A percentile compares a stretch with the other conserved stretches of the same genome.
These are phyloP conservation scores for Brassica hybrid DNA, from an alignment of 441 rosid species.

Conservation along the genomic window DNA sequence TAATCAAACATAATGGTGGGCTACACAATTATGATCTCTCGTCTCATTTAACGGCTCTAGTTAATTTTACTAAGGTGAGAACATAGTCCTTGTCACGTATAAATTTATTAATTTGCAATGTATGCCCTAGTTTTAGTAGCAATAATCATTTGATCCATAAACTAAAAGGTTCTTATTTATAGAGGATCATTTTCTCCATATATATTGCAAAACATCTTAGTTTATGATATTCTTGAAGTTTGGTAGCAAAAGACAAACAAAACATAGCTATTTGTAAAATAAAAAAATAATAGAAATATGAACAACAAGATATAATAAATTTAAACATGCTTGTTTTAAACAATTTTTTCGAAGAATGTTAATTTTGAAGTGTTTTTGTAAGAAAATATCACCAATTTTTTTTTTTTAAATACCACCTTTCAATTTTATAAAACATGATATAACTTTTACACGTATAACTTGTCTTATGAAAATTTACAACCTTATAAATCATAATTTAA, in stretches of 20 bases:
- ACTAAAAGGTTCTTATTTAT: neutral
- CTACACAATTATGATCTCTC: conserved; percentile 18
- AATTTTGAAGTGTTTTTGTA: neutral
- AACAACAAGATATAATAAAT: neutral
- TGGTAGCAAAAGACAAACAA: neutral
- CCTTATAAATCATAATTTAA: neutral
- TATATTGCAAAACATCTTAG: neutral
- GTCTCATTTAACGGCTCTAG: conserved; percentile 23
- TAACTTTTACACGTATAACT: too few relatives aligned
- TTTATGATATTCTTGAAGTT: neutral
- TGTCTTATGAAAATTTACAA: too few relatives aligned
- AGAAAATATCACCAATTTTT: too few relatives aligned
- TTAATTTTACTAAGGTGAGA: conserved; percentile 6
- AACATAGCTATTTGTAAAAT: neutral
- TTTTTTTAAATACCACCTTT: neutral
- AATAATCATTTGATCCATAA: conserved; percentile 13
- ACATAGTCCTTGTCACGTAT: conserved; percentile 1
- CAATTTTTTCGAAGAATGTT: too few relatives aligned
- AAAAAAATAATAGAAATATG: neutral
- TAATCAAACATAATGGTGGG: conserved; percentile 22
- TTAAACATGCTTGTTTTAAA: too few relatives aligned
- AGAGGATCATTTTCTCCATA: neutral
- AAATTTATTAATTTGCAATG: neutral
- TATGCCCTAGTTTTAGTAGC: conserved; percentile 20
- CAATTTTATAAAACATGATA: neutral